Conservation (phyloP, 176 grass and related monocot species). For the Musa schizocarpa region DNA sequence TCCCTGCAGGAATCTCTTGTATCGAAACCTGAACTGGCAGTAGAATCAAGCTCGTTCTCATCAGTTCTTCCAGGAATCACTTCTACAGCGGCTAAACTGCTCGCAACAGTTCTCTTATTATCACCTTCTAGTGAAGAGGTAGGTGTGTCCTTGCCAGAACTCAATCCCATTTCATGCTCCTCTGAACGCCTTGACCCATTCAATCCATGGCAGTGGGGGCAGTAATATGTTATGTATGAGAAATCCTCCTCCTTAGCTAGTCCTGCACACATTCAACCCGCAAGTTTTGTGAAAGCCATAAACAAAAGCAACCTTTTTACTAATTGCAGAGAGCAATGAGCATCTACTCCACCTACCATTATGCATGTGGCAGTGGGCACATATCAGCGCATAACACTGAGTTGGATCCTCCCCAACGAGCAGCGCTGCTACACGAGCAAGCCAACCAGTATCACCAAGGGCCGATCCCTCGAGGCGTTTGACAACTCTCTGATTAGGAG, state of each 20-base stretch:
- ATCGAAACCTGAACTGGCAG: not conserved
- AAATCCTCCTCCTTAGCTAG: constrained; percentile 91
- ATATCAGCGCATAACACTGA: constrained; percentile 80
- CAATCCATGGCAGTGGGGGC: constrained; percentile 71
- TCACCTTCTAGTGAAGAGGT: constrained; percentile 19
- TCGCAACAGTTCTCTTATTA: constrained; percentile 17
- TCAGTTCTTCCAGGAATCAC: constrained; percentile 19
- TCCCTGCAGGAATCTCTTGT: not conserved
- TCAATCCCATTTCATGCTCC: constrained; percentile 32
- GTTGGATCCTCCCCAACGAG: constrained; percentile 98
- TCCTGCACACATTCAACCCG: constrained; percentile 30
- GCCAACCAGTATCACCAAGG: constrained; percentile 53
- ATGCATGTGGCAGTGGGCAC: constrained; percentile 82
- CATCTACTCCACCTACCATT: constrained; percentile 44
- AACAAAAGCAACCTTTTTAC: not conserved
- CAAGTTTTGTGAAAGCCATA: constrained; percentile 3
- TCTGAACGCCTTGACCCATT: constrained; percentile 45
- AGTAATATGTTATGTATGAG: constrained; percentile 74
- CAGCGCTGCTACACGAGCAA: constrained; percentile 66
- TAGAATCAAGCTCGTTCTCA: not conserved
- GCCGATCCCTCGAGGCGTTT: constrained; percentile 55
- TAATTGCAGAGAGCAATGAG: not conserved
- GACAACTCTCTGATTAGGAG: constrained; percentile 34
- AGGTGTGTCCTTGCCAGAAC: constrained; percentile 44
- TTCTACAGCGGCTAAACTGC: constrained; percentile 11